A percentile compares a stretch with the other conserved stretches of the same genome.
These are phyloP conservation scores for Lathyrus tuberosus DNA, from an alignment of 306 rosid genomes.

Conservation along the genomic window DNA sequence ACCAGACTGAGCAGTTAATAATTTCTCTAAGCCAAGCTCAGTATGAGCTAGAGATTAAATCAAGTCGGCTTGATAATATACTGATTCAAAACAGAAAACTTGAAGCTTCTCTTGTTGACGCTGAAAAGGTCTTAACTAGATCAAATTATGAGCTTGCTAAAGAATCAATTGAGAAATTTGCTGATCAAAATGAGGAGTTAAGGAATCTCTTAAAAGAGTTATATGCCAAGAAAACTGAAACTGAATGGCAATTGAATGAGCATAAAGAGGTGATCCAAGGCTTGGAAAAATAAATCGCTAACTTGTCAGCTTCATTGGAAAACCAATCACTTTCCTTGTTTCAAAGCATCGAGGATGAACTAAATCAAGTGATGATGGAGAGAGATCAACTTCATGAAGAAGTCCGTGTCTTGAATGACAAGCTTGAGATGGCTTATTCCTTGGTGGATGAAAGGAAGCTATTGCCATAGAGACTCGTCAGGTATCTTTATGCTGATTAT, in stretches of 20 bases:
- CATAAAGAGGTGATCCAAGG: slow-evolving; percentile 71
- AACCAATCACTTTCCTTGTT: slow-evolving; percentile 55
- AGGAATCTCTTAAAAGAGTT: slow-evolving; percentile 67
- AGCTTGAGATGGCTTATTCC: slow-evolving; percentile 80
- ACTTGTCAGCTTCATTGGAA: slow-evolving; percentile 64
- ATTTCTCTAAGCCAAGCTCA: slow-evolving; percentile 62
- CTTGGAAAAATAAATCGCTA: slow-evolving; percentile 79
- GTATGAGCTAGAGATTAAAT: slow-evolving; percentile 67
- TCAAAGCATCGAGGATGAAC: slow-evolving; percentile 66
- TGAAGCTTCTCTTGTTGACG: slow-evolving; percentile 59
- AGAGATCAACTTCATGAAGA: slow-evolving; percentile 79
- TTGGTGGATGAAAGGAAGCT: slow-evolving; percentile 90
- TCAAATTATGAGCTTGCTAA: slow-evolving; percentile 72
- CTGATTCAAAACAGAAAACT: slow-evolving; percentile 58
- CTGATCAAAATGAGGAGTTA: slow-evolving; percentile 68
- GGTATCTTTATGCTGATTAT: slow-evolving; percentile 52
- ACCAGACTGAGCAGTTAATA: slow-evolving; percentile 70
- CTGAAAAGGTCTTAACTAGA: slow-evolving; percentile 59
- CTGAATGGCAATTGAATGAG: slow-evolving; percentile 70
- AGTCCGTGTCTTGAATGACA: slow-evolving; percentile 60
- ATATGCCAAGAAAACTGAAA: slow-evolving; percentile 57
- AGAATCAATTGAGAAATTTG: slow-evolving; percentile 51
- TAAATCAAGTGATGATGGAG: slow-evolving; percentile 58
- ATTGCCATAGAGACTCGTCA: slow-evolving; percentile 76
- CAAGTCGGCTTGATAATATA: slow-evolving; percentile 64